phyloP scores from a whole-genome alignment of 2,329 filamentous ascomycete species.

The Pseudopyrenochaeta lycopersici region DNA sequence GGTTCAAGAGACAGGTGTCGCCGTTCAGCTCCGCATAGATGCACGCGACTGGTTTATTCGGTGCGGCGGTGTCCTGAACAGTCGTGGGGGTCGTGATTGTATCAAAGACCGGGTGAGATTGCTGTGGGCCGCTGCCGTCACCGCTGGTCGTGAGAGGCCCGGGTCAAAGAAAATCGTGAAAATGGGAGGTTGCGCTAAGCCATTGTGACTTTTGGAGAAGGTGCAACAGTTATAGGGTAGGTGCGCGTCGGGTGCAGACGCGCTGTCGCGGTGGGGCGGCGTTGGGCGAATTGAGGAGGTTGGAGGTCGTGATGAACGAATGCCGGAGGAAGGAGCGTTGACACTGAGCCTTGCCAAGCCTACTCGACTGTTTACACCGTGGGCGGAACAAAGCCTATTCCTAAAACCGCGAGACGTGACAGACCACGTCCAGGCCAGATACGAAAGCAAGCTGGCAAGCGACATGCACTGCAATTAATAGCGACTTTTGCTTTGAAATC shows the following conservation, averaged over 20 bases:
- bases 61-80: constrained; percentile 1
- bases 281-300: constrained; percentile 39
- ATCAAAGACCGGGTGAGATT: constrained; percentile 7
- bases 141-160: constrained; percentile 16
- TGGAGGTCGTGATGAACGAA: constrained; percentile 34
- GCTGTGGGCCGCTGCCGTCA: constrained; percentile 30
- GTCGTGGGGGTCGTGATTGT: constrained; percentile 5
- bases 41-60: background rate
- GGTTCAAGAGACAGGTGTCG: constrained; percentile 1
- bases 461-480: background rate
- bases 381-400: constrained; percentile 6
- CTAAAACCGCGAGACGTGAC: background rate
- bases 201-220: constrained; percentile 29
- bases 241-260: constrained; percentile 33
- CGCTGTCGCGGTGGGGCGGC: constrained; percentile 28
- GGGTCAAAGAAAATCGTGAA: constrained; percentile 25
- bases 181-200: constrained; percentile 23
- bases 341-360: constrained; percentile 35
- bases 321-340: constrained; percentile 25
- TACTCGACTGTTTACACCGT: constrained; percentile 32
- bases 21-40: constrained; percentile 5
- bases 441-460: background rate
- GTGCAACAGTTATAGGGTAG: constrained; percentile 22
- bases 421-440: background rate
- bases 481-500: background rate